These are phyloP conservation scores for Strobilomyces echinocephalus DNA, from an alignment of 768 basidiomycete genomes.

Conservation along the genomic window DNA sequence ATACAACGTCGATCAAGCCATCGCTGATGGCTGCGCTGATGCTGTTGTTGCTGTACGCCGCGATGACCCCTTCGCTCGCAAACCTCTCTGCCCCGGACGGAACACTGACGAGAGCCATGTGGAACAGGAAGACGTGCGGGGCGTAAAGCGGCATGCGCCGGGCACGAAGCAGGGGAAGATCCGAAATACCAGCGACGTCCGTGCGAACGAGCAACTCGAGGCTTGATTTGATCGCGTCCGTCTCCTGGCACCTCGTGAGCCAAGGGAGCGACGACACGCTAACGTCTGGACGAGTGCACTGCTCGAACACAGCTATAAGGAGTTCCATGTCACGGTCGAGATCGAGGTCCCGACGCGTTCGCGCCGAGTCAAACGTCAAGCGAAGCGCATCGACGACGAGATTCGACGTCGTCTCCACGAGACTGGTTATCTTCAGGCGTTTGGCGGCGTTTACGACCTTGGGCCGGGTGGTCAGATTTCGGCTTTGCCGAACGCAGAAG, in stretches of 20 bases:
- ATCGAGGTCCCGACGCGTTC: constrained; percentile 51
- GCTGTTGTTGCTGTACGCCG: constrained; percentile 79
- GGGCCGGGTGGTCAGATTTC: constrained; percentile 43
- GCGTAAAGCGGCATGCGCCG: constrained; percentile 68
- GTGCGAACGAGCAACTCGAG: constrained; percentile 66
- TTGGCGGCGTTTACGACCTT: constrained; percentile 57
- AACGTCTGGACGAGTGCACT: constrained; percentile 66
- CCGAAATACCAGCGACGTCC: constrained; percentile 67
- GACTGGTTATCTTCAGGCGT: constrained; percentile 51
- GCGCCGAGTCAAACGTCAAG: constrained; percentile 61
- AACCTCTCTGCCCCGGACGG: constrained; percentile 78
- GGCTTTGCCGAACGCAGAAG: constrained; percentile 65
- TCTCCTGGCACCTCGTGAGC: constrained; percentile 77
- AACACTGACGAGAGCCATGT: constrained; percentile 76
- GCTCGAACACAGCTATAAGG: constrained; percentile 77
- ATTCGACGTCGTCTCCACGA: constrained; percentile 57
- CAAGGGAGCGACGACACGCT: constrained; percentile 67
- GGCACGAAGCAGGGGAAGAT: constrained; percentile 55
- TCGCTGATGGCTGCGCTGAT: constrained; percentile 73
- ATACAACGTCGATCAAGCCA: constrained; percentile 61
- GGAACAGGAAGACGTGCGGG: constrained; percentile 77
- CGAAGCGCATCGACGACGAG: constrained; percentile 67
- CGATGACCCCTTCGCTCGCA: constrained; percentile 75
- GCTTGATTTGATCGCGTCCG: constrained; percentile 70
- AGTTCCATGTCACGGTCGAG: constrained; percentile 79